Conservation (phyloP, 441 rosid genomes). For the Geranium incanum region DNA sequence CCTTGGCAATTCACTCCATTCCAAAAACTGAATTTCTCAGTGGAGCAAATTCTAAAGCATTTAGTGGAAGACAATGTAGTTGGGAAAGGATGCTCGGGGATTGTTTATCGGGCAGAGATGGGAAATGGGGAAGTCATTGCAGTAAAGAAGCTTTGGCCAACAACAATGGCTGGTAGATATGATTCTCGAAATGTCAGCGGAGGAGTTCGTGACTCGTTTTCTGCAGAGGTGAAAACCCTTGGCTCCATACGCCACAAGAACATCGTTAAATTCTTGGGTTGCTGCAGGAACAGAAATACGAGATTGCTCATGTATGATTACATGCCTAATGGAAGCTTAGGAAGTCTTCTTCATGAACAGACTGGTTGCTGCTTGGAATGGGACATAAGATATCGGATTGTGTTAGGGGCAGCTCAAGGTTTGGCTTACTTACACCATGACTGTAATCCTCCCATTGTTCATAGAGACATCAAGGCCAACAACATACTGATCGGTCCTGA, state of each 20-base stretch:
- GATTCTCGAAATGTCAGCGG: constrained; percentile 40
- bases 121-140: constrained; percentile 83
- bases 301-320: constrained; percentile 36
- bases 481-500: constrained; percentile 82
- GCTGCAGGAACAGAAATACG: constrained; percentile 79
- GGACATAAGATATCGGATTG: constrained; percentile 75
- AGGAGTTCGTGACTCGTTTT: constrained; percentile 78
- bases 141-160: constrained; percentile 93
- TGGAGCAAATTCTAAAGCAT: constrained; percentile 70
- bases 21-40: constrained; percentile 84
- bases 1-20: constrained; percentile 97
- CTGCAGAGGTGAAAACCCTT: constrained; percentile 81
- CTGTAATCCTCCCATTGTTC: constrained; percentile 87
- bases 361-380: constrained; percentile 65
- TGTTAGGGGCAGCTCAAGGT: constrained; percentile 90
- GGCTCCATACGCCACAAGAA: constrained; percentile 95
- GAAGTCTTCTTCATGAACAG: constrained; percentile 80
- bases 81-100: constrained; percentile 95
- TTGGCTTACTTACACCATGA: constrained; percentile 89
- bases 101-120: constrained; percentile 89
- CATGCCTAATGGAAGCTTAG: constrained; percentile 72
- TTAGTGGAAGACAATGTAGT: constrained; percentile 73
- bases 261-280: constrained; percentile 84
- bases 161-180: constrained; percentile 29
- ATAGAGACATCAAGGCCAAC: constrained; percentile 89